Evolutionary conservation across 2,329 filamentous ascomycete species (phyloP).

Genomic region (Blastomyces gilchristii): DNA sequence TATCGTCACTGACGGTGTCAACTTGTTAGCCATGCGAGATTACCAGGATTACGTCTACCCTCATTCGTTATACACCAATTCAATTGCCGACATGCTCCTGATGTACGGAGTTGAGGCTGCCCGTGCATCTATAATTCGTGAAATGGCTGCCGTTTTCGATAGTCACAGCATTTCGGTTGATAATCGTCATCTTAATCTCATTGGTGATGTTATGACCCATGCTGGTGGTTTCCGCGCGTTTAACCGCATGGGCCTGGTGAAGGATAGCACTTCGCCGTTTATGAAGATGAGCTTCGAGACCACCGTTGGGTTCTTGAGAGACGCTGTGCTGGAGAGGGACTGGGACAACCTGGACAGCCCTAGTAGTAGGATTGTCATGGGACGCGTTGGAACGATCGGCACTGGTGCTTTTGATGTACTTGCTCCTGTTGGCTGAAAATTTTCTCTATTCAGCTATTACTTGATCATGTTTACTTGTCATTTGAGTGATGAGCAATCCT

Average conservation of each 20-base stretch:
- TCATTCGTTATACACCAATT: conserved; percentile 80
- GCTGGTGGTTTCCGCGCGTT: conserved; percentile 83
- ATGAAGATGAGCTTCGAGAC: conserved; percentile 99
- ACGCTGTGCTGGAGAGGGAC: conserved; percentile 82
- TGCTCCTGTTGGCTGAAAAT: conserved; percentile 37
- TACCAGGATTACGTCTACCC: conserved; percentile 79
- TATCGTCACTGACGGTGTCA: conserved; percentile 74
- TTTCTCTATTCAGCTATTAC: neutral
- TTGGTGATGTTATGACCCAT: conserved; percentile 96
- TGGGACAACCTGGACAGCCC: conserved; percentile 81
- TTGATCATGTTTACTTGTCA: conserved; percentile 8
- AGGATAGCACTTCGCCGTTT: conserved; percentile 76
- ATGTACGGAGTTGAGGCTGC: conserved; percentile 92
- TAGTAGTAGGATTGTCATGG: conserved; percentile 79
- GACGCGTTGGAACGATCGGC: conserved; percentile 68
- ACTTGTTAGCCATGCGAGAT: conserved; percentile 81
- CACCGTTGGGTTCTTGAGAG: conserved; percentile 83
- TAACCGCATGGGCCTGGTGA: conserved; percentile 72
- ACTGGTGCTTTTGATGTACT: conserved; percentile 90
- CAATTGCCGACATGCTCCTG: conserved; percentile 72
- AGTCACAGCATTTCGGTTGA: conserved; percentile 90
- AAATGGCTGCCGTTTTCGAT: conserved; percentile 75
- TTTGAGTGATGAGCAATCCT: conserved; percentile 9
- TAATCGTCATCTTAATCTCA: conserved; percentile 83
- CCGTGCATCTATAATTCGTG: conserved; percentile 72